Evolutionary conservation across 768 basidiomycete genomes (phyloP).

Genomic region (Hypholoma fasciculare): DNA sequence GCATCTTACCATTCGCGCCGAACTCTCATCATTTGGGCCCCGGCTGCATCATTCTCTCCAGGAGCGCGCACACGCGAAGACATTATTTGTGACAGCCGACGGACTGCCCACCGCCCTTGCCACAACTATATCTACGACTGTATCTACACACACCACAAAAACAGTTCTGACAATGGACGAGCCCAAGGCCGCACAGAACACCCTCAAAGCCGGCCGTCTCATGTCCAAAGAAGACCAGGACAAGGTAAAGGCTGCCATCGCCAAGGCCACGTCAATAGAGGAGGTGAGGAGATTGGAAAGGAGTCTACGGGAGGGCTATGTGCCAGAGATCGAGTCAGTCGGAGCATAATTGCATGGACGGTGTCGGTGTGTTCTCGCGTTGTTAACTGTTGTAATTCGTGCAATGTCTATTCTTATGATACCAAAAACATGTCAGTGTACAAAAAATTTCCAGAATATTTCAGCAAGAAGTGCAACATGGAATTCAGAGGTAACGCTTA

Average conservation of each 20-base stretch:
- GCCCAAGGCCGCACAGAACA: constrained; percentile 56
- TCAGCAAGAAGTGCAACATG: neutral
- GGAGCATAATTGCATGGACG: constrained; percentile 52
- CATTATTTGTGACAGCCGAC: constrained; percentile 81
- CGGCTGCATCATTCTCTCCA: constrained; percentile 30
- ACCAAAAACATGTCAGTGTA: constrained; percentile 7
- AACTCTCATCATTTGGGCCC: neutral
- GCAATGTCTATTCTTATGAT: constrained; percentile 12
- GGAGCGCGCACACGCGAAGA: constrained; percentile 77
- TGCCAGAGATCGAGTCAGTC: constrained; percentile 76
- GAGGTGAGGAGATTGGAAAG: constrained; percentile 84
- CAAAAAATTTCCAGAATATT: neutral
- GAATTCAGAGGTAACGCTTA: constrained; percentile 10
- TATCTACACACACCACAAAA: constrained; percentile 69
- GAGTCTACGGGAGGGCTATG: constrained; percentile 80
- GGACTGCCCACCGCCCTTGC: constrained; percentile 78
- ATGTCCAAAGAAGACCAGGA: constrained; percentile 93
- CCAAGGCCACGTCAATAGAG: constrained; percentile 87
- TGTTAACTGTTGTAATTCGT: constrained; percentile 15
- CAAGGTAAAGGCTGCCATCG: constrained; percentile 83
- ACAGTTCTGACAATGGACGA: constrained; percentile 70
- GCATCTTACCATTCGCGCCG: constrained; percentile 22
- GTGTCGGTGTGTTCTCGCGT: constrained; percentile 9
- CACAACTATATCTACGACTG: constrained; percentile 71
- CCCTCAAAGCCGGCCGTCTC: constrained; percentile 77